Evolutionary conservation across 192 early-diverging fungal species (phyloP), one percentile per base, ranked within the genome.

Genomic region (Coemansia umbellata): DNA sequence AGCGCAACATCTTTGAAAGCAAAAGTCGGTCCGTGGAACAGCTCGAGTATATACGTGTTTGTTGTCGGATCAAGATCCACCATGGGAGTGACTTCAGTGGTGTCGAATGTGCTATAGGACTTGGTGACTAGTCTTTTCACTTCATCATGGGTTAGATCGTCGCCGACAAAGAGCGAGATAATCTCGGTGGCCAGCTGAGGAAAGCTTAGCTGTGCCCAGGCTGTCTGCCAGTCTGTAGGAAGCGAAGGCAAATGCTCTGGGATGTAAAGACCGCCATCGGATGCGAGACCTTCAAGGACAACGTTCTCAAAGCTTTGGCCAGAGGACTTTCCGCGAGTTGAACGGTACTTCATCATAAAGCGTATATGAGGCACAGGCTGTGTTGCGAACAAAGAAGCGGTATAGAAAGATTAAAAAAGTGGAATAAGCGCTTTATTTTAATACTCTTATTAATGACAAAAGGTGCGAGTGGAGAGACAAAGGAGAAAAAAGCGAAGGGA

Each of bases 1-100:
- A 97, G 78, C 6, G 94, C 95, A 41, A 97, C 93, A 58, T 98
- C 95, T 74, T 98, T 98, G 82, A 98, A 98, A 8, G 93, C 95
- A 78, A 94, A 95, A 1, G 94, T 98, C 9, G 94, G 94, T 5
- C 94, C 95, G 54, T 95, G 92, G 84, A 93, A 95, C 39, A 98
- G 84, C 74, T 98, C 94, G 51, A 98, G 81, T 7, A 89, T 69
- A 37, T 66, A 59, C 31, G 55, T 59, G 40, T 50, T 55, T 19
- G 33, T 44, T 3, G 39, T 40, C 2, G 26, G 18, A n/a, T 60
- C 61, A n/a, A 74, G 31, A 23, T 17, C 27, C 17, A 90, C 83
- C 27, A 95, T 55, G 14, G 94, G 94, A 3, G 92, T 89, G 43
- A 94, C 85, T 2, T 87, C 79, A 13, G 82, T 51, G 27, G 80